Evolutionary conservation across 2,329 filamentous ascomycete genomes (phyloP), one percentile per base, ranked within the genome.

Genomic region (Macroventuria anomochaeta): DNA sequence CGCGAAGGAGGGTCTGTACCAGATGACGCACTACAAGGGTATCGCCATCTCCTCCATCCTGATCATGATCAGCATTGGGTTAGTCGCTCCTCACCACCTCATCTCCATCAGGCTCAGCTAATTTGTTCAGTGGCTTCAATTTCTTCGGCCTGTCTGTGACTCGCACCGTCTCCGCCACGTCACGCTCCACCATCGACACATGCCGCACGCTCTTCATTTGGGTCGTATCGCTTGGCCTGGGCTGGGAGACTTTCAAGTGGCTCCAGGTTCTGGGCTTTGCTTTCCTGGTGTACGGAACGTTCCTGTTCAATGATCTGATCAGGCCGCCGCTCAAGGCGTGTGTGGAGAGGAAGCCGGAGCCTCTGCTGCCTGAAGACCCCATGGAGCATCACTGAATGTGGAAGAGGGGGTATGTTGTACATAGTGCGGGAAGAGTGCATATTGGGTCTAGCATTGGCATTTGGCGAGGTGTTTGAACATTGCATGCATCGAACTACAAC

Each of bases 41-140:
- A 87, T 99, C 55, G 84, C 88, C 25, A 65, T 93, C 3, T 90
- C 90, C 18, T 96, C 91, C 61, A 48, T 97, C 7, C 75, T 96
- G 53, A 97, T 97, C 73, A 99, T 99, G 95, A 83, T 99, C 63
- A 96, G 91, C 68, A 99, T 99, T 67, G 93, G 93, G 89, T 96
- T 85, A 72, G 85, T 80, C 17, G 11, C 18, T 18, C 18, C 23
- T 15, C n/a, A 15, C 8, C 10, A 13, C 33, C 8, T 29, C 28
- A 17, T n/a, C n/a, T 25, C 23, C 23, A 25, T 8, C 23, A 5
- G 17, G 12, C 25, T 41, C 28, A 20, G 49, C 57, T 64, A 61
- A 70, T 31, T 23, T 17, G 34, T 21, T 23, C 55, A 96, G 91
- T 59, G 93, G 93, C 47, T 99, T 97, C 84, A 99, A 99, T 79